These are phyloP conservation scores for Colletotrichum viniferum DNA, from an alignment of 2,329 filamentous ascomycete genomes.

Conservation along the genomic window DNA sequence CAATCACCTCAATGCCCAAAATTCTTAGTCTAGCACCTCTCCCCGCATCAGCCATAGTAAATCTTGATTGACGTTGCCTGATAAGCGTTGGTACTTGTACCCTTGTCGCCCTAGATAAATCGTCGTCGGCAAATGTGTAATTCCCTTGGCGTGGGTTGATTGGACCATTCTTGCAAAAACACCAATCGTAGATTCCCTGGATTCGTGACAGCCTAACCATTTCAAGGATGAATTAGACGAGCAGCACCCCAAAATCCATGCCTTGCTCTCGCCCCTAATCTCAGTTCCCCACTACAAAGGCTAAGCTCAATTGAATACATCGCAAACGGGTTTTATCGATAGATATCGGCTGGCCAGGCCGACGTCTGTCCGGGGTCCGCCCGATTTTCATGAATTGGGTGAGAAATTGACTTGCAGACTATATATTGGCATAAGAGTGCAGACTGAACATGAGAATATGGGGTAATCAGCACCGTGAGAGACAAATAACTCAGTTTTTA, in stretches of 20 bases:
- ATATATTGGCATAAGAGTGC: not conserved
- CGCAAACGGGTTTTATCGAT: not conserved
- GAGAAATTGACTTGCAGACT: not conserved
- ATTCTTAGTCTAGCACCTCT: not conserved
- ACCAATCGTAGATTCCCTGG: not conserved
- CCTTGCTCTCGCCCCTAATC: not conserved
- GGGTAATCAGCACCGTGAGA: not conserved
- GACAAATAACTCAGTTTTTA: not conserved
- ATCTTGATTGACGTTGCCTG: not conserved
- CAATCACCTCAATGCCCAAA: not conserved
- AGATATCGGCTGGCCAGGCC: not conserved
- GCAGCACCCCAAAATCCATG: not conserved
- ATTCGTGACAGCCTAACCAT: not conserved
- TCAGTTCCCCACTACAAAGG: not conserved
- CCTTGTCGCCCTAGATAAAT: not conserved
- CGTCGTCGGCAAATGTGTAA: not conserved
- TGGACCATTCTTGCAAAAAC: not conserved
- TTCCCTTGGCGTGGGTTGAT: not conserved
- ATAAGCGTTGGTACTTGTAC: not conserved
- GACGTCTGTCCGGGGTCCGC: not conserved
- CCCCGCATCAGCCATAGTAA: too few relatives aligned
- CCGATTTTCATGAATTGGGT: not conserved
- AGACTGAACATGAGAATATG: accelerated
- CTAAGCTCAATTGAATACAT: not conserved
- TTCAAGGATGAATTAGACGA: not conserved